Conservation (phyloP, 495 filamentous ascomycete species). For the Lasiosphaeria hispida region DNA sequence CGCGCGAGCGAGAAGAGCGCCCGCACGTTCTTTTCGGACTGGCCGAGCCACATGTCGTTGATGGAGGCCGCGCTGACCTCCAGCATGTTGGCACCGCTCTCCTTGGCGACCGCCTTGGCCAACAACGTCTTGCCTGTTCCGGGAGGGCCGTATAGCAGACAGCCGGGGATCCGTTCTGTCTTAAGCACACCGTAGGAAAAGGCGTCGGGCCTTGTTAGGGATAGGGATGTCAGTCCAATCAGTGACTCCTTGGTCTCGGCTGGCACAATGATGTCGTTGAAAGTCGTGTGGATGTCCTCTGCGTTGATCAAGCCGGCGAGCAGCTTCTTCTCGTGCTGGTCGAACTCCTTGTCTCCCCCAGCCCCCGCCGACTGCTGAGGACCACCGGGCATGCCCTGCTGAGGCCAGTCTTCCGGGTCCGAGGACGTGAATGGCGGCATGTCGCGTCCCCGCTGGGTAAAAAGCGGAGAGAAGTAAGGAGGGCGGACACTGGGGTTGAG, state of each 20-base stretch:
- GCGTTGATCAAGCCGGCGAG: constrained; percentile 77
- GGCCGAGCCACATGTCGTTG: constrained; percentile 94
- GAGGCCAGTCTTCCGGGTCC: constrained; percentile 7
- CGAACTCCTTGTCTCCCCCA: constrained; percentile 22
- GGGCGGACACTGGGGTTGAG: constrained; percentile 18
- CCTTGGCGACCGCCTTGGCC: constrained; percentile 93
- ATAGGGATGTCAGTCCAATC: constrained; percentile 85
- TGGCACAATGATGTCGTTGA: constrained; percentile 78
- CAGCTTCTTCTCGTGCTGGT: constrained; percentile 76
- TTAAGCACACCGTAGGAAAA: constrained; percentile 95
- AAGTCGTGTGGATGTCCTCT: constrained; percentile 78
- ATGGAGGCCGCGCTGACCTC: constrained; percentile 63
- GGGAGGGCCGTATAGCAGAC: constrained; percentile 90
- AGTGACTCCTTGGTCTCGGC: constrained; percentile 81
- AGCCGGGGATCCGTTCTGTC: constrained; percentile 83
- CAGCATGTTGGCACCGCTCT: constrained; percentile 79
- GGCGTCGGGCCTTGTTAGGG: constrained; percentile 84
- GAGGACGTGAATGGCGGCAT: constrained; percentile 5
- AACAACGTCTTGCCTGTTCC: constrained; percentile 95
- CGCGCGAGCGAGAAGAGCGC: constrained; percentile 89
- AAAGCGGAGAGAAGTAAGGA: constrained; percentile 34
- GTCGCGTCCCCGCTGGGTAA: neutral
- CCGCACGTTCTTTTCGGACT: constrained; percentile 94
- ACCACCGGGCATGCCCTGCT: neutral
- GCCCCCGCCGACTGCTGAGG: constrained; percentile 2